phyloP scores from a whole-genome alignment of 176 grass and related monocot genomes.

The Calamus simplicifolius region DNA sequence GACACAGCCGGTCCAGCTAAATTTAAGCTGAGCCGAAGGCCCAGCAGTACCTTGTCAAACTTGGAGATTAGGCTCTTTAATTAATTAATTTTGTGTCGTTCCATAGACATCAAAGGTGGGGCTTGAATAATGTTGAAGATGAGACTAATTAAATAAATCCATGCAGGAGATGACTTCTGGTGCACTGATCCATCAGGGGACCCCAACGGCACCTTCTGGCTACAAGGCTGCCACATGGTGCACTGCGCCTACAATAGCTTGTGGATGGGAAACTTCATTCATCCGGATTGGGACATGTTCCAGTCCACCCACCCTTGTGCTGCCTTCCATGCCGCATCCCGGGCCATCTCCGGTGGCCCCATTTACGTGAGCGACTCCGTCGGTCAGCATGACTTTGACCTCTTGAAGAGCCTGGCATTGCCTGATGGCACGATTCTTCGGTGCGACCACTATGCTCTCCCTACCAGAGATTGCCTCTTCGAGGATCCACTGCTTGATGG shows the following conservation, averaged over 20 bases:
- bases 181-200: constrained; percentile 81
- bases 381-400: constrained; percentile 59
- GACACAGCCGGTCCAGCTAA: too few relatives aligned
- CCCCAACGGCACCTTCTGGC: constrained; percentile 85
- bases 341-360: constrained; percentile 82
- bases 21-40: too few relatives aligned
- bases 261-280: constrained; percentile 99
- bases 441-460: constrained; percentile 68
- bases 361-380: constrained; percentile 81
- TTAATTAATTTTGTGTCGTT: too few relatives aligned
- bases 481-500: constrained; percentile 63
- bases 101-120: too few relatives aligned
- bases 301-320: constrained; percentile 89
- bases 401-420: constrained; percentile 51
- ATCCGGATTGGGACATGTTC: constrained; percentile 99
- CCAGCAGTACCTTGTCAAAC: too few relatives aligned
- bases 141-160: too few relatives aligned
- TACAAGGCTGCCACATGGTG: constrained; percentile 99
- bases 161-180: constrained; percentile 85
- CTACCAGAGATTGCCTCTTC: constrained; percentile 73
- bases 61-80: too few relatives aligned
- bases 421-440: constrained; percentile 74
- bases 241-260: constrained; percentile 94
- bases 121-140: too few relatives aligned
- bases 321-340: constrained; percentile 89